phyloP scores from a whole-genome alignment of 2,329 filamentous ascomycete genomes.

The Leptographium wingfieldii region DNA sequence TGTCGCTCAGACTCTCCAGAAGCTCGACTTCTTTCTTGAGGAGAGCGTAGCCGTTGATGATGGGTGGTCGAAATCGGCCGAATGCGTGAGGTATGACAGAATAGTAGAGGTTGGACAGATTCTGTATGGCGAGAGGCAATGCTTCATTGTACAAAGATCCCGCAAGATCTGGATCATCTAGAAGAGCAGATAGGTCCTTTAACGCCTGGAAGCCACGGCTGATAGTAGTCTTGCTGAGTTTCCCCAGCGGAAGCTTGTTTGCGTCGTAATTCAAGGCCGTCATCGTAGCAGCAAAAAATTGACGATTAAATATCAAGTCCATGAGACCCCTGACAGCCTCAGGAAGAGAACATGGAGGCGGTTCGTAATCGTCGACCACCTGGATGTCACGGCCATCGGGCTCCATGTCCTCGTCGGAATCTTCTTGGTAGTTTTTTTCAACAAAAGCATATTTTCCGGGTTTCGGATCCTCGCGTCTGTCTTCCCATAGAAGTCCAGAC shows the following conservation, averaged over 20 bases:
- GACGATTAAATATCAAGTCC: conserved; percentile 70
- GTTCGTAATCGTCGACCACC: conserved; percentile 15
- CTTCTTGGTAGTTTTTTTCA: conserved; percentile 62
- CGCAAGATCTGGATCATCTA: conserved; percentile 41
- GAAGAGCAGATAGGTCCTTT: conserved; percentile 58
- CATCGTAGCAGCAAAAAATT: conserved; percentile 59
- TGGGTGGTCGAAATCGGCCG: conserved; percentile 57
- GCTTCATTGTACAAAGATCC: conserved; percentile 26
- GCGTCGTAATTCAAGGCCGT: conserved; percentile 55
- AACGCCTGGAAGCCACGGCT: conserved; percentile 61
- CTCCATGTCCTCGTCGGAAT: conserved; percentile 44
- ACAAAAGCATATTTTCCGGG: conserved; percentile 67
- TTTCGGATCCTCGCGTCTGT: conserved; percentile 43
- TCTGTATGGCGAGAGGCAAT: conserved; percentile 34
- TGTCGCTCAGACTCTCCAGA: conserved; percentile 69
- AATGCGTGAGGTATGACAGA: conserved; percentile 73
- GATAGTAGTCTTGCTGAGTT: conserved; percentile 69
- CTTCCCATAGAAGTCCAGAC: conserved; percentile 42
- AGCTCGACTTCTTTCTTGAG: conserved; percentile 70
- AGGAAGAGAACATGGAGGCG: conserved; percentile 43
- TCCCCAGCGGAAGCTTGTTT: conserved; percentile 70
- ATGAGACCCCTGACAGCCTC: conserved; percentile 54
- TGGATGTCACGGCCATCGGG: conserved; percentile 22
- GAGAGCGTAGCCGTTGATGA: conserved; percentile 42
- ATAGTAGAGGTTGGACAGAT: conserved; percentile 69